Conservation (phyloP, 106 monocot species). For the Xerophyta viscosa region DNA sequence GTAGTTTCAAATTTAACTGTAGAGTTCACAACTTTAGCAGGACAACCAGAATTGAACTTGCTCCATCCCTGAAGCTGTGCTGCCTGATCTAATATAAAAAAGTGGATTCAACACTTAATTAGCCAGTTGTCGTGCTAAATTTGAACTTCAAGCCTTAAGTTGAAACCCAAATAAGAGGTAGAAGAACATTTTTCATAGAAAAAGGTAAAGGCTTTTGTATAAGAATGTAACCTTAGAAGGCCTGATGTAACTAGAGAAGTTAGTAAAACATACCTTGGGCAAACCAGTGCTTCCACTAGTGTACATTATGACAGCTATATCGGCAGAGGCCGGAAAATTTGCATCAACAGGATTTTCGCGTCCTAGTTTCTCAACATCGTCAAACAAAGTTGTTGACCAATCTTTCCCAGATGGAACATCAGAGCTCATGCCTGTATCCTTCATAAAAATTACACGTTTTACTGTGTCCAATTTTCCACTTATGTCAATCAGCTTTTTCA, state of each 20-base stretch:
- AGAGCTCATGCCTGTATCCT: conserved; percentile 51
- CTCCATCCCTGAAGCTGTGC: too few species aligned
- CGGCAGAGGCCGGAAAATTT: conserved; percentile 61
- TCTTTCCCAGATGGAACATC: conserved; percentile 54
- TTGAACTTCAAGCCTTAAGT: too few species aligned
- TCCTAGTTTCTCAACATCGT: conserved; percentile 70
- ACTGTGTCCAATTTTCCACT: conserved; percentile 79
- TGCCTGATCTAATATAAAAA: too few species aligned
- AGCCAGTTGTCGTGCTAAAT: too few species aligned
- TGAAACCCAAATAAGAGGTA: too few species aligned
- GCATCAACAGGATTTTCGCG: conserved; percentile 53
- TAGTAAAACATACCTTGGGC: conserved; percentile 69
- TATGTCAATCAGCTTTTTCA: conserved; percentile 83
- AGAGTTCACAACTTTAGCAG: too few species aligned
- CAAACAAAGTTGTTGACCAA: conserved; percentile 64
- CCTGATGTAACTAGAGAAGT: too few species aligned
- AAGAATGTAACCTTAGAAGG: background rate
- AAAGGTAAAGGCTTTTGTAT: background rate
- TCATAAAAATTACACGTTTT: conserved; percentile 75
- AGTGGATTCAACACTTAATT: too few species aligned
- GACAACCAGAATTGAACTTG: too few species aligned
- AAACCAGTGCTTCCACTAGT: conserved; percentile 98
- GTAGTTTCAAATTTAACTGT: too few species aligned
- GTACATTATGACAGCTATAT: conserved; percentile 97
- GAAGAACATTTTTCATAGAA: background rate